These are phyloP conservation scores for Penicillium sp. DNA, from an alignment of 2,329 filamentous ascomycete species.

Conservation along the genomic window DNA sequence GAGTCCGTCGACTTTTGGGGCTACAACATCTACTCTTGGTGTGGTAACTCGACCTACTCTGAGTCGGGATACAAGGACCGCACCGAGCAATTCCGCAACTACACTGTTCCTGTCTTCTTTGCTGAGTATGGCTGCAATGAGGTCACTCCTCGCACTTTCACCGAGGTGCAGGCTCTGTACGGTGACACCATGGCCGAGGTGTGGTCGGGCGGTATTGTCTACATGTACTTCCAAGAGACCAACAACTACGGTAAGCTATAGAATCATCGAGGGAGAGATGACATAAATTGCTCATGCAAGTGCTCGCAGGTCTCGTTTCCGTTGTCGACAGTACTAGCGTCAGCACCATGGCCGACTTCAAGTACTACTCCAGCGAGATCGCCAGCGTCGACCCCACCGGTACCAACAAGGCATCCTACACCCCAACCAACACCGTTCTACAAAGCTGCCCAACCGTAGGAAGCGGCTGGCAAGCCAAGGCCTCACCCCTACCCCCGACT, in stretches of 20 bases:
- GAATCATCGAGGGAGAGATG: no score
- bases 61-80: conserved; percentile 77
- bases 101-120: conserved; percentile 92
- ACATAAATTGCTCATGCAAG: not conserved
- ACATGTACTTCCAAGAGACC: conserved; percentile 90
- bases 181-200: conserved; percentile 75
- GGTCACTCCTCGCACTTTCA: conserved; percentile 69
- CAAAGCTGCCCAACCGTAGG: conserved; percentile 67
- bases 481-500: conserved; percentile 69
- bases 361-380: conserved; percentile 68
- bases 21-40: conserved; percentile 99
- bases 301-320: conserved; percentile 57
- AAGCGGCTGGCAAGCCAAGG: conserved; percentile 66
- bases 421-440: conserved; percentile 66
- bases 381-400: conserved; percentile 65
- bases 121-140: conserved; percentile 95
- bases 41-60: conserved; percentile 74
- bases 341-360: conserved; percentile 71
- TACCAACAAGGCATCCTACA: conserved; percentile 68
- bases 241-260: conserved; percentile 60
- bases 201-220: conserved; percentile 94
- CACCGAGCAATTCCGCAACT: conserved; percentile 80
- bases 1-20: conserved; percentile 90
- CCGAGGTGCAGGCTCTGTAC: conserved; percentile 81
- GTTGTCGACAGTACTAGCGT: conserved; percentile 63